These are phyloP conservation scores for Apiotrichum gracile DNA, from an alignment of 1,284 basidiomycete species.

Conservation along the genomic window DNA sequence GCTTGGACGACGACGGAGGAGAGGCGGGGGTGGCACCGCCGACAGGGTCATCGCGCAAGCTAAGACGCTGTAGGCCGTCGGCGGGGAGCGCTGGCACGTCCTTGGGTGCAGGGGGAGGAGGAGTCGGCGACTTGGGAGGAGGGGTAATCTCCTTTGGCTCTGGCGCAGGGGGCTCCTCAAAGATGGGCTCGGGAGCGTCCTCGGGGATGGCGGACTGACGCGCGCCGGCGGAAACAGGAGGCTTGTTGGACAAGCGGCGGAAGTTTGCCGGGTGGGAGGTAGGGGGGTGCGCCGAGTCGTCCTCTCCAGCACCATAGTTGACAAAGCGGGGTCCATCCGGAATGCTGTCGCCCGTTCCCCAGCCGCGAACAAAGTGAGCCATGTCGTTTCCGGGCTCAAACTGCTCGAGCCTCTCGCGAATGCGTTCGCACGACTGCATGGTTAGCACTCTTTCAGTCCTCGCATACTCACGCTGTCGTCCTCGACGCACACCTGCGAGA, in stretches of 20 bases:
- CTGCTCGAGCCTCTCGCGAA: conserved; percentile 73
- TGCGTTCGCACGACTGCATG: conserved; percentile 75
- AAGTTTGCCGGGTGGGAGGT: conserved; percentile 42
- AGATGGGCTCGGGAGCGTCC: not conserved
- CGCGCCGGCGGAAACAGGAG: not conserved
- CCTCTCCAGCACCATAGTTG: conserved; percentile 53
- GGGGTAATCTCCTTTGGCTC: not conserved
- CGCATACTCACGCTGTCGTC: conserved; percentile 77
- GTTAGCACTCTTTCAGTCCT: not conserved
- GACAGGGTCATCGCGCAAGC: not conserved
- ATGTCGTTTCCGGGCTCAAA: conserved; percentile 76
- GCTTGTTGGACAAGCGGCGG: conserved; percentile 32
- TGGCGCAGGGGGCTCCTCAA: not conserved
- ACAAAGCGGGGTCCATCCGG: conserved; percentile 53
- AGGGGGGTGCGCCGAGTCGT: conserved; percentile 28
- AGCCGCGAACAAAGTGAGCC: conserved; percentile 75
- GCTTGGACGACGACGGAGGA: conserved; percentile 10
- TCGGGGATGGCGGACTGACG: not conserved
- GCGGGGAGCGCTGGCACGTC: not conserved
- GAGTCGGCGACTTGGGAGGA: not conserved
- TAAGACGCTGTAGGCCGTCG: conserved; percentile 7
- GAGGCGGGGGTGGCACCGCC: conserved; percentile 1
- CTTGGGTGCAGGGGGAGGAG: conserved; percentile 1
- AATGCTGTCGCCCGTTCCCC: conserved; percentile 76
- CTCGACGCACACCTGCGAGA: conserved; percentile 89